Evolutionary conservation across 2,329 filamentous ascomycete species (phyloP), one percentile per base, ranked within the genome.

Genomic region (Trichoderma arundinaceum): DNA sequence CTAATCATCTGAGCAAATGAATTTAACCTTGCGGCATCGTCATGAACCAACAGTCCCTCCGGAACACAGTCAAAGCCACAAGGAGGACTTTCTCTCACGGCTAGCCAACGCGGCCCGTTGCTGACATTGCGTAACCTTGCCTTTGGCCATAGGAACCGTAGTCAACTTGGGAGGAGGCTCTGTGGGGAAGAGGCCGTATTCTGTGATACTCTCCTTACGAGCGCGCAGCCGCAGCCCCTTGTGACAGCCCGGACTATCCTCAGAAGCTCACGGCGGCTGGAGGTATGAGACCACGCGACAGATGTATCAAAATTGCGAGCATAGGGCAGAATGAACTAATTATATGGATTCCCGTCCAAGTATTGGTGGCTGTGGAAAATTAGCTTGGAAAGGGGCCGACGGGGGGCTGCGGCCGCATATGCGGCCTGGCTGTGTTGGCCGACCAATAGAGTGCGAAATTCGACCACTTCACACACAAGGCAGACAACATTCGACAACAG

Each of bases 351-450:
- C 51, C n/a, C 15, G 48, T 58, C 17, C 28, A n/a, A 46, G 19
- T 38, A 53, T 58, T 64, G 38, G 65, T 64, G 65, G 65, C 65
- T 64, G 60, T 66, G 65, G 49, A 58, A 35, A 28, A 28, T 54
- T 49, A 38, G 48, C 51, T 44, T 28, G 41, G 41, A 63, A 62
- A 49, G 39, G 38, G 39, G 10, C 65, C 65, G 70, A 53, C 33
- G 49, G 22, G 19, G 43, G 68, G 59, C 68, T 66, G 39, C 60
- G 73, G 72, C 72, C 68, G 71, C 69, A 74, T 69, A 72, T 72
- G 62, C 56, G 72, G 72, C 71, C 71, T 56, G 69, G 71, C 67
- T 68, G 69, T 69, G 67, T 66, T 56, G 51, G 61, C 41, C 32
- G 43, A 64, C 65, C 33, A 64, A 46, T 48, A 33, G 60, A 39